Base-by-base conservation (phyloP, 805 yeast genomes). In the Candida loeiensis region DNA sequence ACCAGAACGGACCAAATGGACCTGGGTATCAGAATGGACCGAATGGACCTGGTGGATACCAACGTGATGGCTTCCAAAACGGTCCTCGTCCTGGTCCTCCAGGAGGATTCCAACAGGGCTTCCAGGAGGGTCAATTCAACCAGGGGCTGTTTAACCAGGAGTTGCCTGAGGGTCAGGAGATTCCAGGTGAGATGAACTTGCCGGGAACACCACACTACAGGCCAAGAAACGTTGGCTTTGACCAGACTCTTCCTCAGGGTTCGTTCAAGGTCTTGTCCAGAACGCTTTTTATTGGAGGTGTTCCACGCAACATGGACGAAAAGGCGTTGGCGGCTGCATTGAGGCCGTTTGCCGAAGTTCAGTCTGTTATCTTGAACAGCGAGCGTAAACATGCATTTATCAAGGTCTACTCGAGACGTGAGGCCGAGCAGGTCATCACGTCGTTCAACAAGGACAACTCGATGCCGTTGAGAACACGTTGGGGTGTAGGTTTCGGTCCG, bases 401-500 rank as follows among this genome's bases (percentile, higher is more conserved):
- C 34, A 93, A 93, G 64, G 95, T 90, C 18, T 88, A 85, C 59
- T 86, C 95, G 16, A 78, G 99, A 63, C 74, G 72, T 26, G 98
- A 91, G 62, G 99, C 99, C 21, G 96, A 86, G 59, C 77, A 72
- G 45, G 89, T 89, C 11, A 74, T 88, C 43, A 71, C 76, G 29
- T 76, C 80, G 30, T 88, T 90, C 66, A 79, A 79, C 55, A 79
- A 81, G 50, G 82, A 80, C 46, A 82, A 84, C 29, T 61, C 76
- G 7, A 65, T 69, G 57, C 68, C 78, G 50, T 69, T 93, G 50
- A 78, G 98, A 64, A 86, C 95, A 4, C 77, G 96, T 58, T 93
- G 99, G 99, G 99, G 98, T 50, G 98, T 93, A 46, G 99, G 99
- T 1, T 93, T 85, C 56, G 99, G 99, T 4, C 99, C 99, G 40